Evolutionary conservation across 306 rosid genomes (phyloP), one percentile per base, ranked within the genome.

Genomic region (Cicer arietinum): DNA sequence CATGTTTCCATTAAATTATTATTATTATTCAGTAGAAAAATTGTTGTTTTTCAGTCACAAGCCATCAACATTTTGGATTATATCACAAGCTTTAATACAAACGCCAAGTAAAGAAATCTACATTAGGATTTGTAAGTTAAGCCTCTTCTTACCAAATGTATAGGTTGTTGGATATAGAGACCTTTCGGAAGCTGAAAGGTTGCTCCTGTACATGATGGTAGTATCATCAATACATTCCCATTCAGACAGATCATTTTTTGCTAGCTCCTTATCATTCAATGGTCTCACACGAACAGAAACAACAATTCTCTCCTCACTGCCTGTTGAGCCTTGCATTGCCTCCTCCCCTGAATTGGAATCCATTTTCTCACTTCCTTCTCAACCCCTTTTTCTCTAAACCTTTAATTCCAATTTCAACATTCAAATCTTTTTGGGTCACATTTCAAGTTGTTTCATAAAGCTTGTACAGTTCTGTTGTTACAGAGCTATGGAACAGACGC

Each of bases 231-330:
- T 85, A 84, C 97, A 90, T 86, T 91, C 98, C 98, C 97, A 94
- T 53, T 94, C 98, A 7, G 94, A 89, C n/a, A 87, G 85, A 82
- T 91, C 97, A 67, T 86, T 69, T 80, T 79, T 91, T 1, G 75
- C 47, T 51, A 80, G 25, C 81, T 94, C 97, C 91, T 86, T 94
- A 77, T 86, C 90, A 18, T 83, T 92, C 85, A 91, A 76, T 79
- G 98, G 98, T 46, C 97, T 85, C 64, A 94, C 73, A 71, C 98
- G 90, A 84, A 94, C 90, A 37, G 98, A 91, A 79, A 94, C 98
- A 40, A 69, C 73, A 66, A 91, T 94, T 85, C 87, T 91, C 89
- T 94, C 98, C 51, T 77, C 81, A 6, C 64, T 22, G 53, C 84
- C 86, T 20, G 70, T 54, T 7, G 76, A 39, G 58, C 79, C 88